Evolutionary conservation across 176 grass and related monocot species (phyloP).

Genomic region (Zoysia japonica): DNA sequence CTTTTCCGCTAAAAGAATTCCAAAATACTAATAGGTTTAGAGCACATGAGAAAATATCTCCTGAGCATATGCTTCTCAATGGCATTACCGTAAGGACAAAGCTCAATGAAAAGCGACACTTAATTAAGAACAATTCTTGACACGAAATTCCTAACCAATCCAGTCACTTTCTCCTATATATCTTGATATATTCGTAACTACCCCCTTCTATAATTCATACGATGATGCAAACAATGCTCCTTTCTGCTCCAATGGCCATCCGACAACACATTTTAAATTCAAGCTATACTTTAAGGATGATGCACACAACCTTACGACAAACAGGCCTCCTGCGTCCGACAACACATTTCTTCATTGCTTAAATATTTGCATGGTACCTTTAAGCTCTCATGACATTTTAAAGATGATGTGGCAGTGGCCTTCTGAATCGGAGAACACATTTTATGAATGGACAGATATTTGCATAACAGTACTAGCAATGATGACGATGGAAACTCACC

Average conservation of each 20-base stretch:
- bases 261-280: slow-evolving; percentile 52
- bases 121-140: slow-evolving; percentile 11
- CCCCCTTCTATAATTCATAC: slow-evolving; percentile 40
- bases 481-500: slow-evolving; percentile 50
- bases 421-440: slow-evolving; percentile 43
- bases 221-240: slow-evolving; percentile 34
- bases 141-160: slow-evolving; percentile 26
- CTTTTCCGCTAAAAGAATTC: background rate
- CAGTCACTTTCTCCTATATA: slow-evolving; percentile 33
- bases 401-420: slow-evolving; percentile 28
- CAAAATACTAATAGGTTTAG: background rate
- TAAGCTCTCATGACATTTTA: background rate
- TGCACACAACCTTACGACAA: slow-evolving; percentile 38
- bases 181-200: slow-evolving; percentile 46
- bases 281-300: slow-evolving; percentile 34
- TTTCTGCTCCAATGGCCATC: slow-evolving; percentile 44
- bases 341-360: slow-evolving; percentile 42
- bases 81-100: background rate
- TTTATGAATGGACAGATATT: slow-evolving; percentile 22
- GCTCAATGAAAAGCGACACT: slow-evolving; percentile 30
- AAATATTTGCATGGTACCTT: slow-evolving; percentile 23
- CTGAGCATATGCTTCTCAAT: slow-evolving; percentile 27
- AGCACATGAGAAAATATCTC: slow-evolving; percentile 34
- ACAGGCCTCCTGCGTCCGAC: slow-evolving; percentile 22
- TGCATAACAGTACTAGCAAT: slow-evolving; percentile 3